A percentile compares a stretch with the other conserved stretches of the same genome.
Conservation (phyloP, 2,329 filamentous ascomycete genomes). For the Neophaeococcomyces aloes region DNA sequence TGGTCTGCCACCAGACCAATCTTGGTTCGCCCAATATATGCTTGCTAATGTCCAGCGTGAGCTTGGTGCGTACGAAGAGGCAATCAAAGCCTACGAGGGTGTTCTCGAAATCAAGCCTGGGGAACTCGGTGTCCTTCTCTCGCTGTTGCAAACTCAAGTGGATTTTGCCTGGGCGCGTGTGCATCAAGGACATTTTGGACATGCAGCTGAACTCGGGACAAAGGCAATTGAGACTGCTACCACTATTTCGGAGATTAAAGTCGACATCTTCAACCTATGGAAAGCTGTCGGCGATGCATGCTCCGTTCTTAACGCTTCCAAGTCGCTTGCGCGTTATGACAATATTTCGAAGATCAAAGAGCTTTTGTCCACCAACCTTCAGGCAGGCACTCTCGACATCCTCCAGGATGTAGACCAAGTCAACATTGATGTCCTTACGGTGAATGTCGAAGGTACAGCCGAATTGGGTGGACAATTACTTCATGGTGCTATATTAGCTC, state of each 20-base stretch:
- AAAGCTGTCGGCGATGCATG: slow-evolving; percentile 84
- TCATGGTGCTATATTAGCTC: slow-evolving; percentile 66
- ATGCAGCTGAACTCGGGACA: slow-evolving; percentile 59
- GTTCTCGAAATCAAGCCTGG: slow-evolving; percentile 58
- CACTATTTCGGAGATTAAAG: slow-evolving; percentile 49
- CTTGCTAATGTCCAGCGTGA: slow-evolving; percentile 89
- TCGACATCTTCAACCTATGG: slow-evolving; percentile 85
- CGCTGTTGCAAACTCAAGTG: slow-evolving; percentile 75
- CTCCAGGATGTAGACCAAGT: slow-evolving; percentile 18
- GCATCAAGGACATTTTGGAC: slow-evolving; percentile 76
- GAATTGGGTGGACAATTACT: slow-evolving; percentile 45
- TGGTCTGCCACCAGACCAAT: slow-evolving; percentile 51
- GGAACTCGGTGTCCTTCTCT: slow-evolving; percentile 80
- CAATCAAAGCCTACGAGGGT: slow-evolving; percentile 62
- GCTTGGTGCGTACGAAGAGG: slow-evolving; percentile 77
- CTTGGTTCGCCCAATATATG: slow-evolving; percentile 96
- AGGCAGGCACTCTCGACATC: slow-evolving; percentile 45
- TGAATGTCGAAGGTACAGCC: slow-evolving; percentile 10
- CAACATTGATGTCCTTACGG: slow-evolving; percentile 44
- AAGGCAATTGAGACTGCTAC: slow-evolving; percentile 60
- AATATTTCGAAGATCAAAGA: slow-evolving; percentile 46
- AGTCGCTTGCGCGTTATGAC: slow-evolving; percentile 54
- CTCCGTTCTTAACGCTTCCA: slow-evolving; percentile 69
- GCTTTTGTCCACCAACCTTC: slow-evolving; percentile 48
- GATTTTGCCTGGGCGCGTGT: slow-evolving; percentile 69